phyloP scores from a whole-genome alignment of 768 basidiomycete genomes.

The Suillus brevipes region DNA sequence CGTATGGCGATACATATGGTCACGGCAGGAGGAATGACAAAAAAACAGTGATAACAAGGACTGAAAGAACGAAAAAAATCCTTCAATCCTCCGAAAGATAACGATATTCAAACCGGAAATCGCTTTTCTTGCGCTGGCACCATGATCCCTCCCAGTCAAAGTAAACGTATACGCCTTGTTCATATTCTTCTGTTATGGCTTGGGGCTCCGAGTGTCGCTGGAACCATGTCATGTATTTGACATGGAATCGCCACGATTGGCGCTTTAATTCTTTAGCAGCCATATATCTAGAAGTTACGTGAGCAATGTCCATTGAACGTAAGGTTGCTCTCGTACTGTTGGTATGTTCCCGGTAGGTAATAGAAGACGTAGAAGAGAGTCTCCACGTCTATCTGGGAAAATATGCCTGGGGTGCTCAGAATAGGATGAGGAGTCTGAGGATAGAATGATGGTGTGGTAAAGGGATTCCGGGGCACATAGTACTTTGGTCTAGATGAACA shows the following conservation, averaged over 20 bases:
- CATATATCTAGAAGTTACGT: conserved; percentile 60
- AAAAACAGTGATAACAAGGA: conserved; percentile 13
- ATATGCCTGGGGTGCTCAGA: conserved; percentile 80
- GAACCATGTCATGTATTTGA: conserved; percentile 99
- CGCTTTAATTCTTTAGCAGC: conserved; percentile 96
- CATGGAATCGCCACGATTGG: conserved; percentile 99
- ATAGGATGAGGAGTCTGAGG: conserved; percentile 84
- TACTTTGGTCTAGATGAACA: conserved; percentile 79
- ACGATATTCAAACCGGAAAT: conserved; percentile 96
- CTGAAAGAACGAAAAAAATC: neutral
- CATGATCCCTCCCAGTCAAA: conserved; percentile 99
- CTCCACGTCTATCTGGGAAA: conserved; percentile 92
- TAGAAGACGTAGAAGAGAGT: conserved; percentile 99
- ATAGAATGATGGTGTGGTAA: conserved; percentile 90
- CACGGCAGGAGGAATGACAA: conserved; percentile 14
- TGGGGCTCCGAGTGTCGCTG: conserved; percentile 97
- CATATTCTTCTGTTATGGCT: conserved; percentile 98
- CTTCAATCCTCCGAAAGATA: conserved; percentile 87
- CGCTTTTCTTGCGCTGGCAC: conserved; percentile 97
- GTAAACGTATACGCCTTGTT: conserved; percentile 98
- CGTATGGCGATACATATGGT: conserved; percentile 28
- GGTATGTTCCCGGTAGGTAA: conserved; percentile 95
- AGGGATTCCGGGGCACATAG: conserved; percentile 92
- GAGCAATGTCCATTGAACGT: conserved; percentile 11
- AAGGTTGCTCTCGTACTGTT: conserved; percentile 59